Conservation (phyloP, 2,329 filamentous ascomycete genomes). For the Cladophialophora carrionii region DNA sequence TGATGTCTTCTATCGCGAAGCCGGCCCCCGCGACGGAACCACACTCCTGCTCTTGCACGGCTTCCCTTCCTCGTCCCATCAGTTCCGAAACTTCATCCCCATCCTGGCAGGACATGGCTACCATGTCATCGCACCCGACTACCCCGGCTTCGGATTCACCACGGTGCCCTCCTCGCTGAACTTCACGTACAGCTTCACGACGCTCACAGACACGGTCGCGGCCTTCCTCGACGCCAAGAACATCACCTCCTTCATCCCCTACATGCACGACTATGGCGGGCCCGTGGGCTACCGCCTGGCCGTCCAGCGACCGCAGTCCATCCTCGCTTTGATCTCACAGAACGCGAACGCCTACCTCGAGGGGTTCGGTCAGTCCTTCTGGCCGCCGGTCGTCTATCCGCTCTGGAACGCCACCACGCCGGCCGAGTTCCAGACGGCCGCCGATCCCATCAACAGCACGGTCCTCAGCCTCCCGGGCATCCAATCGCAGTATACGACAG, state of each 20-base stretch:
- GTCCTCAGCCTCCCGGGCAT: constrained; percentile 46
- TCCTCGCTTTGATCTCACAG: constrained; percentile 60
- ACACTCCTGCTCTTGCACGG: constrained; percentile 53
- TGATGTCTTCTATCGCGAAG: constrained; percentile 17
- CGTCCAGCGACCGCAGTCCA: constrained; percentile 50
- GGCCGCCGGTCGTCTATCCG: constrained; percentile 49
- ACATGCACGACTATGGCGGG: constrained; percentile 67
- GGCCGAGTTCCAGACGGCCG: constrained; percentile 50
- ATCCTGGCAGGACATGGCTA: constrained; percentile 46
- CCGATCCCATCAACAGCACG: constrained; percentile 42
- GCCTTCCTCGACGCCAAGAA: constrained; percentile 55
- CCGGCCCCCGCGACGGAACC: constrained; percentile 28
- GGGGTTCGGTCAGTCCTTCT: constrained; percentile 56
- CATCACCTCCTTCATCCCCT: constrained; percentile 56
- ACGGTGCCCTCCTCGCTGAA: constrained; percentile 45
- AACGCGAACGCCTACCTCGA: constrained; percentile 66
- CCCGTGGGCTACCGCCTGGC: constrained; percentile 60
- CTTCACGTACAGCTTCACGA: constrained; percentile 60
- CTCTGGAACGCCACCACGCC: constrained; percentile 17
- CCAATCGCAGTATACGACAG: constrained; percentile 40
- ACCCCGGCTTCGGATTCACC: constrained; percentile 64
- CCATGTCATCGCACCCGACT: constrained; percentile 59
- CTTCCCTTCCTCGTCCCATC: constrained; percentile 52
- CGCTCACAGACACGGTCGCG: constrained; percentile 52
- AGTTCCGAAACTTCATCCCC: constrained; percentile 53